Evolutionary conservation across 2,329 filamentous ascomycete species (phyloP), one percentile per base, ranked within the genome.

Genomic region (Ophiostoma populinum): DNA sequence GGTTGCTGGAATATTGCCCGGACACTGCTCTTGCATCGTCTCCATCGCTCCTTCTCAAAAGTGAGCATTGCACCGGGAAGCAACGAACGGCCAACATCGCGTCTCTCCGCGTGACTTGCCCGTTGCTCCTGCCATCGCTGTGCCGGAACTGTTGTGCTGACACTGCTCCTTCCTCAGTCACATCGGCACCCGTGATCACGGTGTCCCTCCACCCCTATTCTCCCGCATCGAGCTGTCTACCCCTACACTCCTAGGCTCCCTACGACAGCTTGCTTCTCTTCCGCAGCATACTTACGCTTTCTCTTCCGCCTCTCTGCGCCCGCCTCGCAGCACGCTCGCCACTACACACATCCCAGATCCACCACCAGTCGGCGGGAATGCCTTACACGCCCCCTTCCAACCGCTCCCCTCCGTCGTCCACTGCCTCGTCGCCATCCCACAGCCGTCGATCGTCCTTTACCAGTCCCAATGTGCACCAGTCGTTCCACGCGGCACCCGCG

Each of bases 361-460:
- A n/a, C n/a, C n/a, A n/a, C 42, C 46, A 45, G 49, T 45, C 45
- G 37, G 48, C 54, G 54, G 62, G 67, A 62, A 90, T 90, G 81
- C 81, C 81, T 72, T 90, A 90, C 63, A 90, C 81, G 56, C 80
- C 81, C 41, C 81, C 81, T 43, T 71, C 75, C 48, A 69, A 70
- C 51, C 61, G 65, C 51, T 75, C 72, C 41, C 70, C 72, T 50
- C 62, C 70, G 46, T 62, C 67, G 42, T 74, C 72, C 48, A 60
- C 62, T 40, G 58, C 66, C 34, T 49, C 61, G 16, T 75, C 72
- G 34, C 71, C 71, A 10, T 58, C 62, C 45, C 51, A 54, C 43
- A 75, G 69, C 50, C 67, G 72, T 43, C 63, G 70, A 41, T 61
- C 70, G 12, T 76, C 72, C 12, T 56, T 71, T n/a, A n/a, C n/a